These are phyloP conservation scores for Trapa bicornis DNA, from an alignment of 345 rosid species.

Conservation along the genomic window DNA sequence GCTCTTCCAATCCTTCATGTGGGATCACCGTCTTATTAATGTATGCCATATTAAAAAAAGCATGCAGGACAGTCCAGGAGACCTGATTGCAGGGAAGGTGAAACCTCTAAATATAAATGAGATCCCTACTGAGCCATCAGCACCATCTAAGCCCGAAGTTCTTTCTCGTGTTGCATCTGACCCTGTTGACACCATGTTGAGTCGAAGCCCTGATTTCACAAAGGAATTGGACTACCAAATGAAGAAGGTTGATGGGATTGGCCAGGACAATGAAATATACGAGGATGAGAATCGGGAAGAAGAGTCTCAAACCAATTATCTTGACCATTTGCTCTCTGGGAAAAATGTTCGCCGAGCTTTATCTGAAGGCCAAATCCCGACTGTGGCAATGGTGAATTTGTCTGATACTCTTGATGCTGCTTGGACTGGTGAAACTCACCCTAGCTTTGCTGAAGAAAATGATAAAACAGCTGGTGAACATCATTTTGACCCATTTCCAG, in stretches of 20 bases:
- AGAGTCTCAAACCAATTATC: conserved; percentile 17
- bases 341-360: conserved; percentile 26
- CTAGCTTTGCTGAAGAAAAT: conserved; percentile 20
- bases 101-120: conserved; percentile 26
- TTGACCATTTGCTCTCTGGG: conserved; percentile 31
- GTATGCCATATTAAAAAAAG: conserved; percentile 24
- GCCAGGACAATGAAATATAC: conserved; percentile 24
- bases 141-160: conserved; percentile 13
- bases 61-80: conserved; percentile 13
- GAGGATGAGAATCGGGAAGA: conserved; percentile 21
- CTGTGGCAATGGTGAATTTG: conserved; percentile 26
- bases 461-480: conserved; percentile 14
- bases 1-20: conserved; percentile 58
- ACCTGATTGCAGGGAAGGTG: conserved; percentile 25
- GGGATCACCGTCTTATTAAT: conserved; percentile 69
- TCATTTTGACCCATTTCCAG: conserved; percentile 40
- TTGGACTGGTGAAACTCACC: conserved; percentile 50
- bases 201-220: conserved; percentile 22
- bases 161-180: conserved; percentile 17
- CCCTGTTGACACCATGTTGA: conserved; percentile 27
- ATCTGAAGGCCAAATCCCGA: conserved; percentile 45
- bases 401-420: conserved; percentile 74
- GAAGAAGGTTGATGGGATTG: conserved; percentile 19
- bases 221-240: conserved; percentile 20
- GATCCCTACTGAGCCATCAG: conserved; percentile 27